Base-by-base conservation (phyloP, 495 filamentous ascomycete genomes). In the Oidiodendron maius region DNA sequence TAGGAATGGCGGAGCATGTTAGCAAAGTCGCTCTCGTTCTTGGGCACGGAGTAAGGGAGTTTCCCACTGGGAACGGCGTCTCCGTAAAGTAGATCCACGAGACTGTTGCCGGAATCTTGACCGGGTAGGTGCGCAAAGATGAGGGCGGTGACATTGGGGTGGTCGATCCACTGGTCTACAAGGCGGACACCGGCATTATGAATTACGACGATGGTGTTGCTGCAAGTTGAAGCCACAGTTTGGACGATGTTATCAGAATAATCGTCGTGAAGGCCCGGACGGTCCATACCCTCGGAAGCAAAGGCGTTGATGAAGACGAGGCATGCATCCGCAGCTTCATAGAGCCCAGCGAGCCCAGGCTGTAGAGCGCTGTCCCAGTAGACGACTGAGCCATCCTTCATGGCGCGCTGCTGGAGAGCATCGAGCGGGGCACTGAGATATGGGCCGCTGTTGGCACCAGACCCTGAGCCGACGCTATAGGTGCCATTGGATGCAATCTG, bases 401-500 rank as follows among this genome's bases (percentile, higher is more conserved):
- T 71, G 9, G 74, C 72, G 13, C 64, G 69, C 15, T 61, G 56
- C 16, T 77, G 70, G 26, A 87, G 70, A 0, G 82, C 83, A 11
- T 78, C 71, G 16, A 80, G 74, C 0, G 82, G 82, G 1, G 76
- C 68, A 18, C 76, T 64, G 35, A 60, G 51, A 35, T 55, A 60
- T 15, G 54, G 18, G 9, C 47, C 44, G 9, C 39, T 12, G 20
- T 50, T 52, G 9, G 43, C 58, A 20, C 58, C 54, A 24, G 25
- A 38, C 17, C 58, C 54, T 9, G 50, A 50, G 42, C 80, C 89
- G 81, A 90, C 88, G 28, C 84, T 89, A 15, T 96, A 71, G 3
- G 91, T 96, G 32, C 90, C 91, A 32, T 45, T 83, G 75, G 58
- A 86, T 71, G 54, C 91, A 93, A 25, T 86, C 80, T 30, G 83